Conservation (phyloP, 345 rosid genomes). For the Arabis hirsuta region DNA sequence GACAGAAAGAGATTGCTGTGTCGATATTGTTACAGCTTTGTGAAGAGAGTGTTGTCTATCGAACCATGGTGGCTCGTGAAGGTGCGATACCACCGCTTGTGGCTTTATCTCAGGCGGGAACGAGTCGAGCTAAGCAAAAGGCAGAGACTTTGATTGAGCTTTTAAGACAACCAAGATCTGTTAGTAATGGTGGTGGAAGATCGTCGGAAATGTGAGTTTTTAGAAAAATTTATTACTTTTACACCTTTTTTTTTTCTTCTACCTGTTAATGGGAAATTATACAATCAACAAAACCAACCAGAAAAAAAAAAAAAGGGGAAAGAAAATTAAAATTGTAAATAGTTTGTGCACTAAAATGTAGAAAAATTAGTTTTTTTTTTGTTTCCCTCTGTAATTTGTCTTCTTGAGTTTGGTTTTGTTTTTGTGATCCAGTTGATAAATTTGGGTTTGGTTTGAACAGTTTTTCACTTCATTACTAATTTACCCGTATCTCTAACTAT, state of each 20-base stretch:
- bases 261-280: conserved; percentile 12
- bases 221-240: neutral
- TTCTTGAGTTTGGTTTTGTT: conserved; percentile 31
- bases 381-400: conserved; percentile 22
- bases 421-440: conserved; percentile 22
- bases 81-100: conserved; percentile 97
- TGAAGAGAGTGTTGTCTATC: conserved; percentile 63
- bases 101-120: conserved; percentile 78
- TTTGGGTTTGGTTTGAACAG: conserved; percentile 19
- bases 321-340: conserved; percentile 29
- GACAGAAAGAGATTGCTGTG: conserved; percentile 91
- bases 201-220: conserved; percentile 51
- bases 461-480: neutral
- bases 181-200: conserved; percentile 54
- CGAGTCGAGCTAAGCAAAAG: conserved; percentile 89
- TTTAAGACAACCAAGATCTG: conserved; percentile 91
- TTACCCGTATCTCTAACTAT: neutral
- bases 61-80: conserved; percentile 86
- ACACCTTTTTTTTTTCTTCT: neutral
- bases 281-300: conserved; percentile 18
- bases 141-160: conserved; percentile 79
- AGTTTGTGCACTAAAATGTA: conserved; percentile 25
- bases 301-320: neutral
- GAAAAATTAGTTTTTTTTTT: conserved; percentile 18
- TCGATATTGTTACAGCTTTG: conserved; percentile 68